These are phyloP conservation scores for Coemansia sp. DNA, from an alignment of 192 early-diverging fungal genomes.

Conservation along the genomic window DNA sequence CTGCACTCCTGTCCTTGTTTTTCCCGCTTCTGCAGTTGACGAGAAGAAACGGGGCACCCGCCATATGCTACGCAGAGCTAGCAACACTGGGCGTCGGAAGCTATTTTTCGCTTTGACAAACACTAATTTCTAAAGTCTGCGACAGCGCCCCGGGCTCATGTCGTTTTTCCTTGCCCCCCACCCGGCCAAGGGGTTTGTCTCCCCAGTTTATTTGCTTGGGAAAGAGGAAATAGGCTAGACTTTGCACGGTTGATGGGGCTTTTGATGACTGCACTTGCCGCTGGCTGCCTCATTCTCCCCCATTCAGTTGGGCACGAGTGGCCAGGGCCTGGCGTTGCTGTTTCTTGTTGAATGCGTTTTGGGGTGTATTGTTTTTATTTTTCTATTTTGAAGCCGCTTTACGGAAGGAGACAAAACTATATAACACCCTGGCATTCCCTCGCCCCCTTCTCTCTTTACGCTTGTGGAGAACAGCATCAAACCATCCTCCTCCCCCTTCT, in stretches of 20 bases:
- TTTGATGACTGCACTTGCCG: neutral
- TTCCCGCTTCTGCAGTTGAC: too few relatives aligned
- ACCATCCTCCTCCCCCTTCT: neutral
- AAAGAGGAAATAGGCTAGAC: neutral
- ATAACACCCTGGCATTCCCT: neutral
- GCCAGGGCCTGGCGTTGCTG: neutral
- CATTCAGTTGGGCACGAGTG: neutral
- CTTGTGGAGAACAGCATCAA: neutral
- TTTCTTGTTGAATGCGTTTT: neutral
- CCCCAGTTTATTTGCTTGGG: neutral
- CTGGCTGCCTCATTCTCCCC: neutral
- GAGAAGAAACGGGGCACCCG: too few relatives aligned
- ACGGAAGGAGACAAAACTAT: neutral
- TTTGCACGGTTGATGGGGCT: constrained; percentile 5
- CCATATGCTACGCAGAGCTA: too few relatives aligned
- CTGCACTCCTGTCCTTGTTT: too few relatives aligned
- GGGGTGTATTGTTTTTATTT: neutral
- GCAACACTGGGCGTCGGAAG: neutral
- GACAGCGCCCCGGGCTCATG: neutral
- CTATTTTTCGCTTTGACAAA: neutral
- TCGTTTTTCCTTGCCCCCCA: neutral
- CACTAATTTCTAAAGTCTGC: neutral
- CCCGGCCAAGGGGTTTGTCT: neutral
- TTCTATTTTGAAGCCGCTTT: neutral
- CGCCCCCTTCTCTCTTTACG: neutral